Percentiles rank a stretch among this genome's conserved stretches.
Evolutionary conservation across 352 stramenopile species (phyloP).

Genomic region (Pythium graminicola): DNA sequence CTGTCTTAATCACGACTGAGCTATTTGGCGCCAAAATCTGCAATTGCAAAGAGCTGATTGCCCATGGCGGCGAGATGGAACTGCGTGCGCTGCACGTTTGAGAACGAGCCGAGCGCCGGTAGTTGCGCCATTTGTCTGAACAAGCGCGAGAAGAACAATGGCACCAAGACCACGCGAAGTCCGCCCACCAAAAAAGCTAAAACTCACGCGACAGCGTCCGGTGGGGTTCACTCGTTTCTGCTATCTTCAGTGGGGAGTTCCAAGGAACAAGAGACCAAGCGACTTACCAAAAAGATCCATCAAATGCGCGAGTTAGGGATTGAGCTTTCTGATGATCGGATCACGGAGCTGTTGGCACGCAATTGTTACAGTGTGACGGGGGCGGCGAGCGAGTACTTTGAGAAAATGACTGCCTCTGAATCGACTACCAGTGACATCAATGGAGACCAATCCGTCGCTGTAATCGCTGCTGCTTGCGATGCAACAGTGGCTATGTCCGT

Average conservation of each 20-base stretch:
- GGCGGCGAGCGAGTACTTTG: conserved; percentile 71
- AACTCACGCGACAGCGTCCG: neutral
- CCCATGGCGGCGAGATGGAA: conserved; percentile 33
- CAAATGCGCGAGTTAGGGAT: conserved; percentile 77
- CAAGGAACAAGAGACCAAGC: conserved; percentile 48
- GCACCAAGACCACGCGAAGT: conserved; percentile 1
- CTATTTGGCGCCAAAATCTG: conserved; percentile 22
- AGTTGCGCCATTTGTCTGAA: conserved; percentile 56
- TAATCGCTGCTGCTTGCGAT: conserved; percentile 19
- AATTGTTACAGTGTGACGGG: conserved; percentile 72
- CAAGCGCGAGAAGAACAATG: conserved; percentile 2
- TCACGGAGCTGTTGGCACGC: conserved; percentile 50
- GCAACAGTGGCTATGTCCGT: conserved; percentile 14
- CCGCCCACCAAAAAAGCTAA: conserved; percentile 18
- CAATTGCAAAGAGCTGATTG: too few relatives aligned
- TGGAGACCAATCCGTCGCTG: neutral
- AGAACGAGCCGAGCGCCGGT: conserved; percentile 35
- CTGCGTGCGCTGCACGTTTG: conserved; percentile 68
- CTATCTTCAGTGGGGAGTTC: conserved; percentile 57
- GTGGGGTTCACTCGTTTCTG: conserved; percentile 34
- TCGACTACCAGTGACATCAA: neutral
- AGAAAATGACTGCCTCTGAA: conserved; percentile 28
- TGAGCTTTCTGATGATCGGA: conserved; percentile 41
- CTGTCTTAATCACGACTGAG: neutral
- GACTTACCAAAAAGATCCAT: conserved; percentile 56